These are phyloP conservation scores for Hypoxylon intermedium DNA, from an alignment of 495 filamentous ascomycete species.

Conservation along the genomic window DNA sequence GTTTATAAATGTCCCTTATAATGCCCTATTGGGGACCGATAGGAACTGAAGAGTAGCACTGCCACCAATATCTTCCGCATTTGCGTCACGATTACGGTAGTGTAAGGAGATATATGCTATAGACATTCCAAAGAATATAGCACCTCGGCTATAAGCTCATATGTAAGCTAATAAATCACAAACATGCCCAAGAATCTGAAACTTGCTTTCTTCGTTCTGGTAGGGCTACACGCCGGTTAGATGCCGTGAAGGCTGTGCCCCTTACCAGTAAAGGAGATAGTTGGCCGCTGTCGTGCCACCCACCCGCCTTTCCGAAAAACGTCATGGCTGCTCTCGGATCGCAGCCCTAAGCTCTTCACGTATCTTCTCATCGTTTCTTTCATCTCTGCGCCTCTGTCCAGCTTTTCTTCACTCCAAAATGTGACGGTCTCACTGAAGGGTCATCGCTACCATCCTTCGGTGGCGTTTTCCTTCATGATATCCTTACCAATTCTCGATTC, in stretches of 20 bases:
- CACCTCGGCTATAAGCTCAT: neutral
- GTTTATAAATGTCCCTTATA: no score
- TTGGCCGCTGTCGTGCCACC: neutral
- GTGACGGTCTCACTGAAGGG: neutral
- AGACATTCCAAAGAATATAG: slow-evolving; percentile 1
- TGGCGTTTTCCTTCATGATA: no score
- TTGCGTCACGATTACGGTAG: no score
- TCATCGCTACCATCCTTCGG: no score
- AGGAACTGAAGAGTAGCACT: no score
- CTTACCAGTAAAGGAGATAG: neutral
- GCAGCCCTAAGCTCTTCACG: neutral
- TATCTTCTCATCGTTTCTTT: neutral
- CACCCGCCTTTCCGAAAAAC: neutral
- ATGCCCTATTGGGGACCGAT: no score
- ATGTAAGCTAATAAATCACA: neutral
- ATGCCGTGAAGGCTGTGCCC: neutral
- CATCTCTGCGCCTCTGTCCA: neutral
- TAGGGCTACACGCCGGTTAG: neutral
- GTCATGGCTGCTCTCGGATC: neutral
- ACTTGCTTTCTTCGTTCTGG: neutral
- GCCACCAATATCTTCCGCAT: no score
- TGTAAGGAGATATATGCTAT: no score
- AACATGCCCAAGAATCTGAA: neutral
- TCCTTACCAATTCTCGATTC: no score
- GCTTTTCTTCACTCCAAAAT: neutral